Percentiles rank a stretch among this genome's conserved stretches.
phyloP scores from a whole-genome alignment of 1,139 yeast genomes.

The Sugiyamaella pinicola region DNA sequence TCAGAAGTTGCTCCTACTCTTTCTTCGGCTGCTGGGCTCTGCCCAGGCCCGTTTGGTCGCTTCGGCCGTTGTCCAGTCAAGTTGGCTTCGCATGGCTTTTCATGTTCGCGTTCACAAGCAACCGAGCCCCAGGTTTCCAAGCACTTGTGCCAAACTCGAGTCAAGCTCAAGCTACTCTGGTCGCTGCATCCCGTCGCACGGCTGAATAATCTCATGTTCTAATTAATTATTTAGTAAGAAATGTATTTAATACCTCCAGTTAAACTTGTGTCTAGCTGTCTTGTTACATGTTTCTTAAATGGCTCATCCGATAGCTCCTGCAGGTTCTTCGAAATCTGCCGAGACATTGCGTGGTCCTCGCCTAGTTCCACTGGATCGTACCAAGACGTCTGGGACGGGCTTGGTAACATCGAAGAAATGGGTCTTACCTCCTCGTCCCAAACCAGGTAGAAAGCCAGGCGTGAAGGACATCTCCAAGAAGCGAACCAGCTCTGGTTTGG shows the following conservation, averaged over 20 bases:
- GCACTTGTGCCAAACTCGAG: too few relatives aligned
- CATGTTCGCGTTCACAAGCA: too few relatives aligned
- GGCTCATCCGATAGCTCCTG: constrained; percentile 26
- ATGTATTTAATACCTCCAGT: too few relatives aligned
- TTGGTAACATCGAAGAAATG: constrained; percentile 69
- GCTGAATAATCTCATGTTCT: neutral
- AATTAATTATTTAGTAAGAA: too few relatives aligned
- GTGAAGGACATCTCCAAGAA: constrained; percentile 7
- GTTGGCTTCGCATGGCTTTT: too few relatives aligned
- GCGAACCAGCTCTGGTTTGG: neutral
- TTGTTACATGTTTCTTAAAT: too few relatives aligned
- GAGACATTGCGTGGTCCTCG: constrained; percentile 1
- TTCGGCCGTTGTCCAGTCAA: neutral
- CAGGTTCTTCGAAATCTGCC: constrained; percentile 7
- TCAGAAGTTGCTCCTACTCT: neutral
- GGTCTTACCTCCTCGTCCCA: constrained; percentile 88
- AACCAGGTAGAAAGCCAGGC: constrained; percentile 89
- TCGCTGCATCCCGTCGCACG: neutral
- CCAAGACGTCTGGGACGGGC: constrained; percentile 2
- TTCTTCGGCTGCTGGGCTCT: neutral
- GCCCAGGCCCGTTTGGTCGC: constrained; percentile 12
- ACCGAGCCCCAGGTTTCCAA: too few relatives aligned
- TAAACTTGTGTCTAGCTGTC: too few relatives aligned
- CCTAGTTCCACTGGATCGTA: constrained; percentile 1
- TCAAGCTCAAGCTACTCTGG: too few relatives aligned